Evolutionary conservation across 2,329 filamentous ascomycete genomes (phyloP), one percentile per base, ranked within the genome.

Genomic region (Botrytis porri): DNA sequence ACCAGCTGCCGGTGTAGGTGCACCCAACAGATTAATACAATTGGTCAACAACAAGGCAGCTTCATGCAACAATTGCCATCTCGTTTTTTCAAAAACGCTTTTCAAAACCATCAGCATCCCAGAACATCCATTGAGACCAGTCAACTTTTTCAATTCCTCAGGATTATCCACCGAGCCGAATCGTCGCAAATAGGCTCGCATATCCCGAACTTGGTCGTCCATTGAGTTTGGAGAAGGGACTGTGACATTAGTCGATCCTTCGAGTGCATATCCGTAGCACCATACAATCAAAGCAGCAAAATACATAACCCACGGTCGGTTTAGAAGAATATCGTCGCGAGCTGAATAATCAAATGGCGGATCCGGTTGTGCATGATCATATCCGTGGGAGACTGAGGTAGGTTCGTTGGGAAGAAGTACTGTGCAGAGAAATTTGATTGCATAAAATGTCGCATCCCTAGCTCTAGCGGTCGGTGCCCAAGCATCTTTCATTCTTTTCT

Each of bases 221-320:
- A 82, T 72, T 92, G 88, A 32, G 84, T 83, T 77, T 83, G 86
- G 69, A 71, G 83, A 78, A 3, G 81, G 81, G 20, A 82, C 77
- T 3, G 83, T 79, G 6, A 82, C 83, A 10, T 86, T 84, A 73
- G 93, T 88, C 0, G 94, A 88, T 0, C 96, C 96, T 77, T 98
- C 96, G 32, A 97, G 85, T 0, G 95, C 94, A 80, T 90, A 98
- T 3, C 95, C 95, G 79, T 98, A 99, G 74, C 90, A 94, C 96
- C 96, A 99, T 1, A 98, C 93, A 35, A 98, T 93, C 22, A 99
- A 86, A 0, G 91, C 90, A 0, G 96, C 93, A 80, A 97, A 97
- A 82, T 98, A 99, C 69, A 98, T 85, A 18, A 98, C 94, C 95
- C 96, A 99, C 0, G 95, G 93, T 25, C 96, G 88, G 79, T 98